Evolutionary conservation across 108 stramenopile species (phyloP), one percentile per base, ranked within the genome.

Genomic region (Discostella stelligeroides): DNA sequence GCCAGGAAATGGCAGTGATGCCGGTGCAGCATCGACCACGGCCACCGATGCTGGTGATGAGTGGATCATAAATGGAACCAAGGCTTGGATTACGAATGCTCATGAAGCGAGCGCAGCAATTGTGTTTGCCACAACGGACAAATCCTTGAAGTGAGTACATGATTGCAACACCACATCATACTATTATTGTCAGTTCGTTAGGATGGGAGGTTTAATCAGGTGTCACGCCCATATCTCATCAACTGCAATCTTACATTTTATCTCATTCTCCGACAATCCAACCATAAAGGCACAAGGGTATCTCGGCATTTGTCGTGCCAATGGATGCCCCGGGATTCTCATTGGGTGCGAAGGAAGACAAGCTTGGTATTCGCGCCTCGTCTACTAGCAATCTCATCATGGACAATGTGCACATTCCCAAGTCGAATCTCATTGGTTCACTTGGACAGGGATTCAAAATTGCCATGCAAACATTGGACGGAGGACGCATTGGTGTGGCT

Each of bases 11-110:
- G 94, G 95, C 24, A 84, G 80, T 55, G 97, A 97, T 79, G 95
- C 96, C 27, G 98, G 97, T 27, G 98, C 98, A 1, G 98, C 98
- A 8, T 63, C 83, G 25, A 96, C 96, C 7, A 97, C 96, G 5
- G 98, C 98, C 11, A 90, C 76, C 34, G 75, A 80, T 21, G 93
- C 94, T 68, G 95, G 95, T 8, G 91, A 90, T 65, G 84, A 86
- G 49, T 98, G 91, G 91, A 84, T 96, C 49, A 71, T 98, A 25
- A 96, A 97, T 79, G 98, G 98, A n/a, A 95, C 95, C 63, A 98
- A 98, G 83, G 98, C 98, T 20, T 98, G 98, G 98, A 98, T 98
- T 77, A 97, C 96, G 28, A 98, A 98, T 81, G 97, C 98, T 7
- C 85, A 96, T 66, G 97, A 97, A 68, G 84, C 97, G 8, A 63